Evolutionary conservation across 2,329 filamentous ascomycete genomes (phyloP).

Genomic region (Colletotrichum abscissum): DNA sequence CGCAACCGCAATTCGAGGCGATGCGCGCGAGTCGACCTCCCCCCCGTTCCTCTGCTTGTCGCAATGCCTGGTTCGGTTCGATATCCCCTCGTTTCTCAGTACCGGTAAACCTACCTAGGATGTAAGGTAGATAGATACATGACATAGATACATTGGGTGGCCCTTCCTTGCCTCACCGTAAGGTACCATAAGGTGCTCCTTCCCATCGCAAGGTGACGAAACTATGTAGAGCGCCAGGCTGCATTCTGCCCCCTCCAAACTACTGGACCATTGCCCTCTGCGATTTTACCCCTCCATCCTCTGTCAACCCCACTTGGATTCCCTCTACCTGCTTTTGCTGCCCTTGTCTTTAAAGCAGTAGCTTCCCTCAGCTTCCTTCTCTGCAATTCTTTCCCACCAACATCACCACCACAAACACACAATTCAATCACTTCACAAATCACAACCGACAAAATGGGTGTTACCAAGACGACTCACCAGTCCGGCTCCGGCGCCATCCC

Average conservation of each 20-base stretch:
- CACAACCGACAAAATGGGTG: slow-evolving; percentile 69
- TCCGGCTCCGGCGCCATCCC: slow-evolving; percentile 74
- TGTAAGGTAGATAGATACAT: neutral
- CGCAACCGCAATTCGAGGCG: neutral
- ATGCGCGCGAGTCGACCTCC: neutral
- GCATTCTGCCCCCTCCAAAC: slow-evolving; percentile 2
- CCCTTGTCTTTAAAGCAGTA: slow-evolving; percentile 10
- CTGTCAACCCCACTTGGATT: slow-evolving; percentile 28
- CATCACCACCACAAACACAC: neutral
- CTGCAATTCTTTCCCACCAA: neutral
- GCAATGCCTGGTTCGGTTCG: neutral
- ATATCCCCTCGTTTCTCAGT: neutral
- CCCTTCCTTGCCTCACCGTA: neutral
- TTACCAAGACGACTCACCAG: slow-evolving; percentile 73
- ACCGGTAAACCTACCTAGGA: neutral
- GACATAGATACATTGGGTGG: neutral
- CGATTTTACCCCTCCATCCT: slow-evolving; percentile 32
- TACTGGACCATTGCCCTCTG: neutral
- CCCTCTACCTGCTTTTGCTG: neutral
- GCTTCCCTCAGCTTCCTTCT: neutral
- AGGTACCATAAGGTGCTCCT: neutral
- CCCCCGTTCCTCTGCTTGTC: neutral
- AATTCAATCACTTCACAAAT: neutral
- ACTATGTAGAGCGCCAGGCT: slow-evolving; percentile 17
- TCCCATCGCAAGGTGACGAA: neutral